Base-by-base conservation (phyloP, 352 stramenopile species). In the Globisporangium nunn region DNA sequence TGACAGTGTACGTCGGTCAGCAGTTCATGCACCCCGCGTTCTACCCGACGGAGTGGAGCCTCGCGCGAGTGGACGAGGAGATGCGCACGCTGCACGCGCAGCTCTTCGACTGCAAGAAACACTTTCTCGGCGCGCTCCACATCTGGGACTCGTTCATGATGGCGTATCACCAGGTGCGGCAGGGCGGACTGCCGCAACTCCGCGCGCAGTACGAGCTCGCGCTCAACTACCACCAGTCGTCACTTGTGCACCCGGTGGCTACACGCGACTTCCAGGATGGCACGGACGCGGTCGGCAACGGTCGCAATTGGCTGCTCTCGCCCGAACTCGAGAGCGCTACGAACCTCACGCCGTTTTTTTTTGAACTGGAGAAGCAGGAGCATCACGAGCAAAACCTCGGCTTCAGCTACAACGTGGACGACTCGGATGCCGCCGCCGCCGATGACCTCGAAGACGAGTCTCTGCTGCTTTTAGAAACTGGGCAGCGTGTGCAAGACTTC, bases 211-310 rank as follows among this genome's bases (percentile, higher is more conserved):
- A 80, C 54, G 61, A 70, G 15, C 56, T 76, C 30, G 81, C 81
- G 6, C 60, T 91, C 52, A 75, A 85, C 52, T 66, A 83, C 50
- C 87, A 80, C 53, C 62, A 85, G 58, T 82, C 81, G 23, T 63
- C 67, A 31, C 64, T 87, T 11, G 69, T 76, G 39, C 70, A 75
- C 41, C 63, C 11, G 49, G 67, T 40, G 49, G 52, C 28, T 62
- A 69, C 66, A 40, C 54, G 63, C 56, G 46, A 45, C 23, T 67
- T 62, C 28, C 49, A 66, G 35, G 74, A 82, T 45, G 68, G 72
- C 11, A 68, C 62, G 17, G 54, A 63, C 30, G 61, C 64, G 17
- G 58, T 85, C 50, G 74, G 71, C n/a, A 48, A 54, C 23, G 70
- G 70, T 6, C 70, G 70, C 49, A 85, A 85, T 59, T 85, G 74